Percentiles rank a stretch among this genome's conserved stretches.
phyloP scores from a whole-genome alignment of 768 basidiomycete species.

The Scleroderma bovista region DNA sequence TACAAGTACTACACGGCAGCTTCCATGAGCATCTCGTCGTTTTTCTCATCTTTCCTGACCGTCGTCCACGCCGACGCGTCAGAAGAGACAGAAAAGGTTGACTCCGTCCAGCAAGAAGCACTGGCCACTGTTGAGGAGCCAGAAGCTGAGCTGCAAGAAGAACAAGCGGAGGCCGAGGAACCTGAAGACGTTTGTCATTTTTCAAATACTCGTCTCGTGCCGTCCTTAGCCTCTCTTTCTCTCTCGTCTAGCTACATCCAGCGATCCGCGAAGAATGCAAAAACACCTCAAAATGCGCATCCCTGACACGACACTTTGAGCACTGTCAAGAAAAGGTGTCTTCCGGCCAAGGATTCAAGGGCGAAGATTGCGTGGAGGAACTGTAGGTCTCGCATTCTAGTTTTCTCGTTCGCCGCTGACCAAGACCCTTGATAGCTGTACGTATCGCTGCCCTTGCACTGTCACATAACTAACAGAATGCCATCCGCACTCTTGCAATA shows the following conservation, averaged over 20 bases:
- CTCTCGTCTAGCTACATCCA: constrained; percentile 52
- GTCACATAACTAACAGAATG: constrained; percentile 7
- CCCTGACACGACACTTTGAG: constrained; percentile 75
- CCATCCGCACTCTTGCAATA: neutral
- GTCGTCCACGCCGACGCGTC: constrained; percentile 38
- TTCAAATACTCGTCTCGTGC: neutral
- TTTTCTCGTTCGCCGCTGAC: constrained; percentile 1
- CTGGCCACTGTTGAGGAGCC: constrained; percentile 15
- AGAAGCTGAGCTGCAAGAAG: constrained; percentile 29
- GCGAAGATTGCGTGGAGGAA: constrained; percentile 92
- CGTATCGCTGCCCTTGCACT: constrained; percentile 7
- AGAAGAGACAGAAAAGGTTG: constrained; percentile 19
- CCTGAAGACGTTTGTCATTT: constrained; percentile 73
- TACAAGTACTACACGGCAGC: neutral
- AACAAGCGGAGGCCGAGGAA: constrained; percentile 43
- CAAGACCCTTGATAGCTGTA: constrained; percentile 15
- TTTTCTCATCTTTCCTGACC: constrained; percentile 40
- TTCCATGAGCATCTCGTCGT: constrained; percentile 38
- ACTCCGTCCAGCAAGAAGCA: constrained; percentile 34
- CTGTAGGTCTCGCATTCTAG: constrained; percentile 46
- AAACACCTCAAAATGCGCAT: constrained; percentile 56
- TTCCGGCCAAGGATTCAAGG: constrained; percentile 77
- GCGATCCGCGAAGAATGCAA: constrained; percentile 73
- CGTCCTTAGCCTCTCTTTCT: neutral
- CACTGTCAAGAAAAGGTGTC: constrained; percentile 88